Conservation (phyloP, 371 early-diverging fungal genomes). For the Haplosporangium sp. region DNA sequence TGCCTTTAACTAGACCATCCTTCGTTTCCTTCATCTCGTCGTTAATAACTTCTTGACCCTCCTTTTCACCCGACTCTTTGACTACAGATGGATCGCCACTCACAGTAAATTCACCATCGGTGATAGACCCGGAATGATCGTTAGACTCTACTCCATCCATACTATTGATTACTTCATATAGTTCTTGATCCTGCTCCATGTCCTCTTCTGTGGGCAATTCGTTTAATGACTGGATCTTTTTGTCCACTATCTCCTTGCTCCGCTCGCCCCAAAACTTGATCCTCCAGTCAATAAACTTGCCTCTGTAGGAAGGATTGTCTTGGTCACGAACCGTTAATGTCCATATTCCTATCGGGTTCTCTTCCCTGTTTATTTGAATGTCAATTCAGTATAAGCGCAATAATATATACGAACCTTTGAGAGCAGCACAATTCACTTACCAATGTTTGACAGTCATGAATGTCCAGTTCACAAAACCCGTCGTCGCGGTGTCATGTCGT, state of each 20-base stretch:
- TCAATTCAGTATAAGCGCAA: not conserved
- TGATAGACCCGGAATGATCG: not conserved
- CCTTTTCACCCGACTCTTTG: not conserved
- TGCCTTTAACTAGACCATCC: not conserved
- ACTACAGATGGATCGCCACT: slow-evolving; percentile 3
- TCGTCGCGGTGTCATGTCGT: slow-evolving; percentile 67
- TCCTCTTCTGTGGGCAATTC: not conserved
- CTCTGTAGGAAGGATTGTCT: slow-evolving; percentile 58
- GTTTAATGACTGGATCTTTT: slow-evolving; percentile 4
- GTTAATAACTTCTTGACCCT: no score
- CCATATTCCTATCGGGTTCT: slow-evolving; percentile 88
- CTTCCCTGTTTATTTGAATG: slow-evolving; percentile 71
- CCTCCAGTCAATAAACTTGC: slow-evolving; percentile 71
- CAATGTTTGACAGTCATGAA: slow-evolving; percentile 97
- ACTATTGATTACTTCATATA: not conserved
- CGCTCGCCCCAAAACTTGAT: slow-evolving; percentile 77
- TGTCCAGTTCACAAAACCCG: slow-evolving; percentile 93
- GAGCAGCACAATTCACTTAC: slow-evolving; percentile 59
- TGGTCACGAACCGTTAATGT: slow-evolving; percentile 73
- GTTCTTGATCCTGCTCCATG: not conserved
- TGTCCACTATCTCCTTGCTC: slow-evolving; percentile 36
- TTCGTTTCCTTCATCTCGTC: not conserved
- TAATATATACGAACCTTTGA: no score
- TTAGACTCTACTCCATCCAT: not conserved
- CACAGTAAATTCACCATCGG: slow-evolving; percentile 14